Base-by-base conservation (phyloP, 306 rosid species). In the Sechiopsis laciniata region DNA sequence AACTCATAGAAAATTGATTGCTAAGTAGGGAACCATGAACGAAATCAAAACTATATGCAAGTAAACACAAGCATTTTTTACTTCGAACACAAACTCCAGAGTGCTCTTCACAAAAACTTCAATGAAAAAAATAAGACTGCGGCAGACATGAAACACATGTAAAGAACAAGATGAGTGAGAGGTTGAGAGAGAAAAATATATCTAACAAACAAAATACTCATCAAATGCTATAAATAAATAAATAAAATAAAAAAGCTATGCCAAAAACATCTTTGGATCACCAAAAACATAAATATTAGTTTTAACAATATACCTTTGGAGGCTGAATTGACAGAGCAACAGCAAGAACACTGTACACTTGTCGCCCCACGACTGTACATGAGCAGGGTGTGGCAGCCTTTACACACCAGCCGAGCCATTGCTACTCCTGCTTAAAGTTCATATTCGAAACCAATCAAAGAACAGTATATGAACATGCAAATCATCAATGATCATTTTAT, bases 331-430 rank as follows among this genome's bases (percentile, higher is more conserved):
- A 90, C 92, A 1, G 97, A 90, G 87, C 91, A 90, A 77, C 98
- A 93, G 80, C 98, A 93, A 74, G 98, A 90, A 78, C 98, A 93
- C 80, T 93, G 96, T 4, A 93, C 98, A 29, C 97, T 93, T 21
- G 94, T 88, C 2, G 98, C 97, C 67, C 98, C 97, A 0, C 98
- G 91, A 37, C 89, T 88, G 85, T 87, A 93, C 97, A 93, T 88
- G 58, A 93, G 97, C 65, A 93, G 80, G 55, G 96, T 93, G 78
- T 90, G 96, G 90, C 98, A 93, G 70, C 96, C 97, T 79, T 88
- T 91, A 29, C 97, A 93, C 29, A 93, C 90, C 81, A 93, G 84
- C 85, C 89, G 98, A 13, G 97, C 98, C 98, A 90, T 90, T 85
- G 89, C 96, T 67, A 96, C 87, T 75, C 98, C 98, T 93, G 96